phyloP scores from a whole-genome alignment of 2,329 filamentous ascomycete genomes.

The Lizonia empirigonia region DNA sequence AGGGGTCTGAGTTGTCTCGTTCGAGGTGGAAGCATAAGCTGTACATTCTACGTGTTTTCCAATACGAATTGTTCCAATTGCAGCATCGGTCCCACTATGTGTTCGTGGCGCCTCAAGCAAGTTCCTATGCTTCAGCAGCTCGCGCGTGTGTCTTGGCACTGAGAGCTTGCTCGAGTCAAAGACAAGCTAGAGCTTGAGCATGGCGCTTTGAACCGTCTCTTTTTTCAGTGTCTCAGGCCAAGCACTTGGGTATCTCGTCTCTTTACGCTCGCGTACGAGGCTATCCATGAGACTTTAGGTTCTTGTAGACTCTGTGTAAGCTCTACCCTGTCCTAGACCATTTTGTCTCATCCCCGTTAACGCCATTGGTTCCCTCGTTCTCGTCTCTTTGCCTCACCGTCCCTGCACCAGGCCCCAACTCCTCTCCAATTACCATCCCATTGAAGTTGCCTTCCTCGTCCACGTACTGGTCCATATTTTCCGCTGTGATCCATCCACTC shows the following conservation, averaged over 20 bases:
- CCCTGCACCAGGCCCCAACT: conserved; percentile 47
- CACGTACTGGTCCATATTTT: conserved; percentile 79
- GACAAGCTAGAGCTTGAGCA: not conserved
- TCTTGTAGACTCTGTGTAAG: not conserved
- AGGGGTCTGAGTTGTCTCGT: not conserved
- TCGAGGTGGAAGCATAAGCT: conserved; percentile 6
- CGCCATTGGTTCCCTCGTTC: conserved; percentile 32
- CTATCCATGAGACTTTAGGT: not conserved
- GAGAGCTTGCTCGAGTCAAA: not conserved
- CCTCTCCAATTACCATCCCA: conserved; percentile 35
- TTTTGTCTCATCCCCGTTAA: conserved; percentile 43
- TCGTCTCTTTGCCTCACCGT: conserved; percentile 45
- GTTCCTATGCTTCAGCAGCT: not conserved
- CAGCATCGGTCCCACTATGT: not conserved
- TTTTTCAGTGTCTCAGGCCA: not conserved
- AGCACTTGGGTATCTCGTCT: not conserved
- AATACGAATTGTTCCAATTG: conserved; percentile 14
- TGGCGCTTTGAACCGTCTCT: not conserved
- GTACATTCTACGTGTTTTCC: conserved; percentile 19
- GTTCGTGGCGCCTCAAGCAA: not conserved
- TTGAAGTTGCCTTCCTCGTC: conserved; percentile 49
- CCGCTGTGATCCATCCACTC: conserved; percentile 85
- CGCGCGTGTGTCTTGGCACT: not conserved
- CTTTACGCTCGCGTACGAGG: not conserved
- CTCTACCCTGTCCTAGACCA: conserved; percentile 44